Evolutionary conservation across 441 rosid species (phyloP), one percentile per base, ranked within the genome.

Genomic region (Euphorbia neoarborescens): DNA sequence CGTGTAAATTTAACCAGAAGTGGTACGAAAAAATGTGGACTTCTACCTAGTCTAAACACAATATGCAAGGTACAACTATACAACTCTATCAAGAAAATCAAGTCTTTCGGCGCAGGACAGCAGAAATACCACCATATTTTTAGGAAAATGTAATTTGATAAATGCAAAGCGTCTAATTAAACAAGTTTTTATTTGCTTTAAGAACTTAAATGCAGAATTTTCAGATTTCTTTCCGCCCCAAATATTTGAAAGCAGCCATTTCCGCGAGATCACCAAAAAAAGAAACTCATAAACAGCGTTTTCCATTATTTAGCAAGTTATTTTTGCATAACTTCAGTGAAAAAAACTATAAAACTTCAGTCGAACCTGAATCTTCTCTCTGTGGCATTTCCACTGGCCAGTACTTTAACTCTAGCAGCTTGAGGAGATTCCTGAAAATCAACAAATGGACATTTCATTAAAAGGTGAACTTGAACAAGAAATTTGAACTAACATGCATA

Each of bases 281-380:
- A 51, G 5, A 51, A 19, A 51, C 22, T 19, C 56, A 19, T 1
- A 5, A 19, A 5, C 56, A 19, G 0, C n/a, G 11, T 51, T n/a
- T 9, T 19, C 7, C 56, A 51, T 51, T 6, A 20, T 51, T 51
- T 19, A 51, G 19, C 56, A 51, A 51, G 56, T n/a, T 51, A 10
- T 51, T 24, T 19, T 51, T 4, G 22, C 1, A 19, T 5, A n/a
- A 19, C 24, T 7, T 4, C 11, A 22, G 13, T 0, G 22, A 20
- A n/a, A 9, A 51, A n/a, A 20, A 48, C 9, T 68, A 11, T 61
- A 44, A 1, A 34, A 64, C 53, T 56, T 48, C 30, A 1, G 69
- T 53, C 77, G 20, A 75, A 94, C 99, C 97, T 92, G 91, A 90
- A 95, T 86, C 99, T 86, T 81, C 99, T 85, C 80, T 95, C 99